These are phyloP conservation scores for Microcera coccophila DNA, from an alignment of 2,329 filamentous ascomycete species.

Conservation along the genomic window DNA sequence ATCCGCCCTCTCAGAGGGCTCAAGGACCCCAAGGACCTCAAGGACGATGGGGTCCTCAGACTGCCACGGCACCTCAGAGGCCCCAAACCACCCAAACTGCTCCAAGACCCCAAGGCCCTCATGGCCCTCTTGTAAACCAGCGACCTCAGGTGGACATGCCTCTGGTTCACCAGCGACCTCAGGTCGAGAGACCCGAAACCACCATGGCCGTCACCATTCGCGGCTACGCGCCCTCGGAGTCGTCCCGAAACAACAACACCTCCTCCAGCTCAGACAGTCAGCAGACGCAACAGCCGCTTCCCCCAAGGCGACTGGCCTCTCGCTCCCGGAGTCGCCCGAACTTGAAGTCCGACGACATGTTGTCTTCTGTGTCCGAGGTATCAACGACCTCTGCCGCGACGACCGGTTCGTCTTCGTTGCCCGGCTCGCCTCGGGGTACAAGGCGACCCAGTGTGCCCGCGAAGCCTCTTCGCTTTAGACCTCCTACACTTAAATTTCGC, in stretches of 20 bases:
- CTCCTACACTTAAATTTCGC: constrained; percentile 24
- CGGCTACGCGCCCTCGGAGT: constrained; percentile 19
- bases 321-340: constrained; percentile 17
- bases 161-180: background rate
- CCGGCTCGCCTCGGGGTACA: constrained; percentile 3
- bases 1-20: no score
- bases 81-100: background rate
- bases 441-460: constrained; percentile 7
- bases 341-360: constrained; percentile 7
- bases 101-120: no score
- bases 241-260: constrained; percentile 10
- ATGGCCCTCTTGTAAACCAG: no score
- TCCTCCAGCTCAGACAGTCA: constrained; percentile 6
- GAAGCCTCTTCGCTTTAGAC: constrained; percentile 21
- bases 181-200: no score
- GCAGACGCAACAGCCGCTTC: constrained; percentile 4
- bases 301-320: constrained; percentile 15
- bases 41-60: background rate
- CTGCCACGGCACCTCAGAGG: background rate
- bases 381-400: constrained; percentile 12
- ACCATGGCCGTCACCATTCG: constrained; percentile 26
- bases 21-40: no score
- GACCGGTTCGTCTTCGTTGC: constrained; percentile 5
- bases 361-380: constrained; percentile 26
- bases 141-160: no score